phyloP scores from a whole-genome alignment of 345 rosid genomes.

The Kernera saxatilis region DNA sequence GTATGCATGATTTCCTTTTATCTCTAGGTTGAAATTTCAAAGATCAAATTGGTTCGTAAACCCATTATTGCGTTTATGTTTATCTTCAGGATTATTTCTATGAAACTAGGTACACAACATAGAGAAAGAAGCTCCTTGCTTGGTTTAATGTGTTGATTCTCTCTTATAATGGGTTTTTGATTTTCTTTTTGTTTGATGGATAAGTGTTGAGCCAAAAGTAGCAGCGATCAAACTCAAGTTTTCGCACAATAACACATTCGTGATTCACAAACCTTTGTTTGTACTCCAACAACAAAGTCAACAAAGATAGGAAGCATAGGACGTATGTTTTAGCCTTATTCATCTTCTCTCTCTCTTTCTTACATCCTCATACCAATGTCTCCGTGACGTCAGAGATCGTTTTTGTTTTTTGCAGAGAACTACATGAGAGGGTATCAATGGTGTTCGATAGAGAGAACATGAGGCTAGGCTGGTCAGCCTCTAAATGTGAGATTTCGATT shows the following conservation, averaged over 20 bases:
- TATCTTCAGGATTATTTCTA: conserved; percentile 83
- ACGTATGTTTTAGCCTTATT: conserved; percentile 36
- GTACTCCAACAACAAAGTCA: conserved; percentile 49
- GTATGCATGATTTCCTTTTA: conserved; percentile 48
- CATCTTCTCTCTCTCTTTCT: background rate
- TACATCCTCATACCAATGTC: background rate
- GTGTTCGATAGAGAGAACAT: conserved; percentile 81
- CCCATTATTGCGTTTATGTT: too few relatives aligned
- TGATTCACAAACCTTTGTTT: conserved; percentile 66
- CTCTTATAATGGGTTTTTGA: background rate
- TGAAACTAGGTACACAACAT: conserved; percentile 50
- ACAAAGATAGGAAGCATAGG: conserved; percentile 59
- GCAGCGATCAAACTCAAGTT: conserved; percentile 65
- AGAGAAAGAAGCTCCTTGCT: background rate
- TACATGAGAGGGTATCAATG: conserved; percentile 68
- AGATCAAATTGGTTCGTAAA: too few relatives aligned
- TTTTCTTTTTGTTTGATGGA: conserved; percentile 9
- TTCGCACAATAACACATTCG: conserved; percentile 61
- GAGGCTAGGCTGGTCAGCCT: conserved; percentile 80
- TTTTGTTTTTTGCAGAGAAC: conserved; percentile 55
- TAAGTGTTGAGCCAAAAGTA: conserved; percentile 54
- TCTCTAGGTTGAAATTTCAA: too few relatives aligned
- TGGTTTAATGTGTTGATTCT: background rate
- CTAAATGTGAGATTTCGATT: conserved; percentile 57
- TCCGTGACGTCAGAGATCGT: background rate